phyloP scores from a whole-genome alignment of 768 basidiomycete species.

The Russula ochroleuca region DNA sequence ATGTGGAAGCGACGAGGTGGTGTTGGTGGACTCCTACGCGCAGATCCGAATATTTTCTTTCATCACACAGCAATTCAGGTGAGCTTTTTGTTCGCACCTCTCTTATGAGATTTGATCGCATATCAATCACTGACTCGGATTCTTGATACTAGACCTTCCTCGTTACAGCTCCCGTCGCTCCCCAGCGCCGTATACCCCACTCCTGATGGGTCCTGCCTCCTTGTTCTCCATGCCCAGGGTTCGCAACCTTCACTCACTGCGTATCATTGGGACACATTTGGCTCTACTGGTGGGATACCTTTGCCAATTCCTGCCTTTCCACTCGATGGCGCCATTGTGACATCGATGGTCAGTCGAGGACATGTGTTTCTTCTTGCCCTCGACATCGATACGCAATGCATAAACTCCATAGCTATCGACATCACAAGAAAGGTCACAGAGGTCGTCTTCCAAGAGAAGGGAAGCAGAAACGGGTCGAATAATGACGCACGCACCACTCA shows the following conservation, averaged over 20 bases:
- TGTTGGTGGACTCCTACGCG: conserved; percentile 44
- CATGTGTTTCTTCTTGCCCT: conserved; percentile 44
- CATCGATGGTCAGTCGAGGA: conserved; percentile 44
- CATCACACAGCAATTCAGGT: conserved; percentile 52
- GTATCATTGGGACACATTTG: conserved; percentile 57
- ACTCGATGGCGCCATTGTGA: conserved; percentile 34
- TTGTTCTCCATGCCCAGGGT: conserved; percentile 34
- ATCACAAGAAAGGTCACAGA: conserved; percentile 56
- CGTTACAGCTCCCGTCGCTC: conserved; percentile 36
- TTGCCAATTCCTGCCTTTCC: conserved; percentile 35
- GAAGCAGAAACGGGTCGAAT: conserved; percentile 25
- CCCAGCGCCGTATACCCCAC: conserved; percentile 42
- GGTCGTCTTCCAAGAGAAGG: conserved; percentile 50
- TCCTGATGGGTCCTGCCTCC: conserved; percentile 53
- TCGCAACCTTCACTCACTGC: conserved; percentile 33
- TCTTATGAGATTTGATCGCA: not conserved
- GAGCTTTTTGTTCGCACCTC: not conserved
- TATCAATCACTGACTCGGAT: not conserved
- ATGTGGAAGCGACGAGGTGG: conserved; percentile 48
- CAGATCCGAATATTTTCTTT: conserved; percentile 51
- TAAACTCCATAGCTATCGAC: conserved; percentile 44
- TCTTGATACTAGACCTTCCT: conserved; percentile 39
- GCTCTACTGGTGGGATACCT: conserved; percentile 43
- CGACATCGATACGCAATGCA: conserved; percentile 34
- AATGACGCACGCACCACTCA: conserved; percentile 28